Evolutionary conservation across 192 early-diverging fungal species (phyloP).

Genomic region (Piromyces sp.): DNA sequence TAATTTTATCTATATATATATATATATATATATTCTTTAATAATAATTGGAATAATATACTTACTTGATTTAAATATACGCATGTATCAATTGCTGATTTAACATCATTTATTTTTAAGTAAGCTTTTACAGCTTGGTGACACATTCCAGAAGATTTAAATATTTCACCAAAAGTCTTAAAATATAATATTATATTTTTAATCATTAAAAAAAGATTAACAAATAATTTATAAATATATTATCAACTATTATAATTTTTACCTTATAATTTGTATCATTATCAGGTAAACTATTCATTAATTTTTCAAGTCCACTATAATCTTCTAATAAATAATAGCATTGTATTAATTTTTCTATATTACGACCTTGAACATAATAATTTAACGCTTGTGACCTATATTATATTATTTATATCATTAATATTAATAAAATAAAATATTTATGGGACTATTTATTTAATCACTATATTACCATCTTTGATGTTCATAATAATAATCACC

Average conservation of each 20-base stretch:
- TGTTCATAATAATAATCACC: constrained; percentile 35
- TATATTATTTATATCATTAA: neutral
- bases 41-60: too few relatives aligned
- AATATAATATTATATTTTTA: too few relatives aligned
- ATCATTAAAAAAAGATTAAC: too few relatives aligned
- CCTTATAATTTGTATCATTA: constrained; percentile 11
- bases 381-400: constrained; percentile 26
- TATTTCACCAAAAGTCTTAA: constrained; percentile 12
- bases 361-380: constrained; percentile 32
- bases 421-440: too few relatives aligned
- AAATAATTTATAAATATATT: too few relatives aligned
- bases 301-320: constrained; percentile 27
- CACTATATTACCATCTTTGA: constrained; percentile 25
- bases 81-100: constrained; percentile 29
- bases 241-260: neutral
- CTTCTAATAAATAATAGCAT: constrained; percentile 28
- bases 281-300: constrained; percentile 17
- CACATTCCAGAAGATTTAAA: constrained; percentile 27
- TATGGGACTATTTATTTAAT: too few relatives aligned
- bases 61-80: constrained; percentile 31
- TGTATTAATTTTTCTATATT: constrained; percentile 22
- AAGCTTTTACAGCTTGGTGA: constrained; percentile 22
- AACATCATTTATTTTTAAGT: constrained; percentile 22
- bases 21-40: too few relatives aligned
- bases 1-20: too few relatives aligned